phyloP scores from a whole-genome alignment of 2,329 filamentous ascomycete genomes.

The Penicillium sp. region DNA sequence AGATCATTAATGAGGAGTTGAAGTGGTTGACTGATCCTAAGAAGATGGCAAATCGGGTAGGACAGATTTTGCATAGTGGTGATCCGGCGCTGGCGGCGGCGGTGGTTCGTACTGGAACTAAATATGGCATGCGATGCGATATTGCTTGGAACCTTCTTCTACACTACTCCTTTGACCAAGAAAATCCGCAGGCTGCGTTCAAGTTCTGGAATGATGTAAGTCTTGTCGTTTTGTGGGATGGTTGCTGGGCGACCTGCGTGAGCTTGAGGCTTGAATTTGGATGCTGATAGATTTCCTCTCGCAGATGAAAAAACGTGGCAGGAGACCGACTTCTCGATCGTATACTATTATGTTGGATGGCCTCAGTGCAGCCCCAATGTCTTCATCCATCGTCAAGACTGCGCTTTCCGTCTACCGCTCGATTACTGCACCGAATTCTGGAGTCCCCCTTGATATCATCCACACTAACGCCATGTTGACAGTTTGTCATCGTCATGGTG shows the following conservation, averaged over 20 bases:
- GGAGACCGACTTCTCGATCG: constrained; percentile 76
- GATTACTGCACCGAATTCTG: constrained; percentile 63
- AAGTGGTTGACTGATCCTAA: constrained; percentile 67
- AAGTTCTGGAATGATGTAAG: constrained; percentile 85
- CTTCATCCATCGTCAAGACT: constrained; percentile 56
- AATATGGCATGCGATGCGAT: constrained; percentile 60
- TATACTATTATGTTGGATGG: constrained; percentile 82
- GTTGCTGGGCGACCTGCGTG: neutral
- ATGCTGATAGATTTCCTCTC: constrained; percentile 11
- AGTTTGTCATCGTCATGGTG: constrained; percentile 70
- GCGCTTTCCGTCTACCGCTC: constrained; percentile 75
- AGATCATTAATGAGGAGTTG: constrained; percentile 56
- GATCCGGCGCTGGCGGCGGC: constrained; percentile 66
- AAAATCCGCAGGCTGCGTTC: constrained; percentile 63
- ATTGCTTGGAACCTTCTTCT: constrained; percentile 91
- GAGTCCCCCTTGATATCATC: constrained; percentile 69
- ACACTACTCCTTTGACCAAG: constrained; percentile 63
- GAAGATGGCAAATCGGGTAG: constrained; percentile 68
- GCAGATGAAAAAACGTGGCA: constrained; percentile 91
- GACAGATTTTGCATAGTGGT: constrained; percentile 57
- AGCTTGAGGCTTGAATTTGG: neutral
- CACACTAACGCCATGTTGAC: constrained; percentile 87
- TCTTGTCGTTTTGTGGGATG: constrained; percentile 1
- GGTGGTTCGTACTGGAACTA: constrained; percentile 65
- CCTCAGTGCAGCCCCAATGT: constrained; percentile 60